phyloP scores from a whole-genome alignment of 1,284 basidiomycete genomes.

The Cutaneotrichosporon cavernicola region DNA sequence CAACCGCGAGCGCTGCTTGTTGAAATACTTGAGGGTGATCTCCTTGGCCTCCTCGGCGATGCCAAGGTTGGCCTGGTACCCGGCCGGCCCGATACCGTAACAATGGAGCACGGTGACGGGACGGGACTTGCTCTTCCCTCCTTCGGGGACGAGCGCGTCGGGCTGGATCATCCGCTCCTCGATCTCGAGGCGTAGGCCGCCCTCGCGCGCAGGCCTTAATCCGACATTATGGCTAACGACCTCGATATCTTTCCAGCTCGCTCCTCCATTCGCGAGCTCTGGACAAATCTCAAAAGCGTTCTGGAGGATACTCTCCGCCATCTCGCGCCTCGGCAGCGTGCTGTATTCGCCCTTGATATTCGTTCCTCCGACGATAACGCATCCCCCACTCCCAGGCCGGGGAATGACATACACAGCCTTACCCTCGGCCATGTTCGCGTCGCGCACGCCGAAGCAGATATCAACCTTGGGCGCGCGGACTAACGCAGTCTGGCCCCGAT shows the following conservation, averaged over 20 bases:
- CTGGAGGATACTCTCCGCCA: constrained; percentile 43
- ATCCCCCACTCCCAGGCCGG: constrained; percentile 45
- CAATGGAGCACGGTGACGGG: constrained; percentile 65
- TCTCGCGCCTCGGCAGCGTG: constrained; percentile 32
- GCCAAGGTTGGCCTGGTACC: constrained; percentile 49
- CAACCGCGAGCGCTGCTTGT: constrained; percentile 14
- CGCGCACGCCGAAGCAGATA: constrained; percentile 26
- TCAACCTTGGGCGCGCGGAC: constrained; percentile 62
- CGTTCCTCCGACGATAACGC: constrained; percentile 44
- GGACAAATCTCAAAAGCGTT: constrained; percentile 48
- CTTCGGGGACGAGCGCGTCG: constrained; percentile 55
- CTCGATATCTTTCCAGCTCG: constrained; percentile 50
- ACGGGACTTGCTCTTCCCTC: constrained; percentile 52
- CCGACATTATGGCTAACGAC: constrained; percentile 65
- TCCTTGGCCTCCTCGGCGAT: constrained; percentile 48
- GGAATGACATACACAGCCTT: constrained; percentile 50
- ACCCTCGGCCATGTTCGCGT: constrained; percentile 14
- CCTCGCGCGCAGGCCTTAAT: constrained; percentile 65
- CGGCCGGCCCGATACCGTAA: constrained; percentile 59
- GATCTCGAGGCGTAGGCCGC: constrained; percentile 66
- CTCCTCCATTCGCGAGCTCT: constrained; percentile 39
- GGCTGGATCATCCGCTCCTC: constrained; percentile 65
- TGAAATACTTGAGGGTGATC: constrained; percentile 30
- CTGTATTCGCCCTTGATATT: constrained; percentile 40
- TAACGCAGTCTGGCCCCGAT: constrained; percentile 81